Base-by-base conservation (phyloP, 768 basidiomycete genomes). In the Pisolithus marmoratus region DNA sequence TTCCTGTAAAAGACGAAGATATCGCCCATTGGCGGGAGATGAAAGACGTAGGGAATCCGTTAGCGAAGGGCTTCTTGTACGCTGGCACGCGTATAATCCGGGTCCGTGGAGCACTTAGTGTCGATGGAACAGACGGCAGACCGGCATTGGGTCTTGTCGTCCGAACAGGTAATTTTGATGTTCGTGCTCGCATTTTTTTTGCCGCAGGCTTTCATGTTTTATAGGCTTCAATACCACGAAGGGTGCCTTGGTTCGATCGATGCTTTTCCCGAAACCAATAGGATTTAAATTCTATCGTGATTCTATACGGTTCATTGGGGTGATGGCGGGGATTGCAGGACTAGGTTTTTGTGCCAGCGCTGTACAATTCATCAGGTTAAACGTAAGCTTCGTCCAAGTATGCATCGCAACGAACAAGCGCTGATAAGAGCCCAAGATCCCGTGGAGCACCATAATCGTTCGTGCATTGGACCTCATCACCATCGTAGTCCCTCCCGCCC, bases 241-340 rank as follows among this genome's bases (percentile, higher is more conserved):
- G 70, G 96, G 96, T 17, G 89, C 95, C 1, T 74, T 99, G 22
- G 83, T 98, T 22, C 80, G 96, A 22, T 97, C 95, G 0, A 99
- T 99, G 95, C 75, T 99, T 15, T 99, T 94, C 72, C 96, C 96
- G 0, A 97, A 96, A 63, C 94, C 95, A 0, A 94, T 96, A 55
- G 95, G 94, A 0, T 99, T 99, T 82, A 96, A 96, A 67, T 98
- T 99, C 71, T 98, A 98, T 71, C 84, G 86, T 29, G 91, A 94
- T 68, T 91, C 90, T 1, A 83, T 90, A 27, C 74, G 86, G 55
- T 99, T 99, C 68, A 96, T 98, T 49, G 78, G 81, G 20, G 93
- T 99, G 5, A 79, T 99, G 14, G 85, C 91, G 20, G 82, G 90
- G n/a, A 84, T 99, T 47, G 96, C 96, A 12, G 83, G 82, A 12